Base-by-base conservation (phyloP, 768 basidiomycete species). In the Lentinula boryana region DNA sequence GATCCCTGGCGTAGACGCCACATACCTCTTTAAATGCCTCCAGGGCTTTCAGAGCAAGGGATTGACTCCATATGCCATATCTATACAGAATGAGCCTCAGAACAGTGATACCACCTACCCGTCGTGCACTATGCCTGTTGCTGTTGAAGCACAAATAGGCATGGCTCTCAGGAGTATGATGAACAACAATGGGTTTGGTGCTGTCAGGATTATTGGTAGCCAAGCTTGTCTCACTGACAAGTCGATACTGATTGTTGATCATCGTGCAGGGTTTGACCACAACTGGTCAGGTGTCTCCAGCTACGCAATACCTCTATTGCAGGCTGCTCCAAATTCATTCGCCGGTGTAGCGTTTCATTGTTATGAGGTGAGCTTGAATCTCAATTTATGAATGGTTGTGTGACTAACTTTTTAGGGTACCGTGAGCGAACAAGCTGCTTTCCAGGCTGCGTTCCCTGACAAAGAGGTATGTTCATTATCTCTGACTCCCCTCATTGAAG, bases 21-120 rank as follows among this genome's bases (percentile, higher is more conserved):
- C 78, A 15, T 91, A 92, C 68, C 80, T 91, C 10, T 70, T 91
- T 23, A 91, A 90, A 70, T 77, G 81, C 18, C 76, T 91, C 12
- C 88, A 89, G 67, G 88, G 86, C 3, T 89, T 89, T 71, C 74
- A 80, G 56, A 78, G 62, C 61, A 72, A 89, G 65, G 87, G 88
- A 0, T 79, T 89, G 55, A 67, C 72, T 1, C 67, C 85, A 13
- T 89, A 85, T 61, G 88, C 87, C 0, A 80, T 92, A 48, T 76
- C 79, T 0, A 83, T 88, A 46, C 77, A 91, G 77, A 83, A 83
- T 62, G 81, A 83, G 65, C 80, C 80, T 5, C 76, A 80, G 68
- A 78, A 82, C 67, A 83, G 75, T 63, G 80, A 90, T 63, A 76
- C 85, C 0, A 87, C 87, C 0, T 91, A 91, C 62, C 90, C 89